Evolutionary conservation across 1,139 yeast species (phyloP).

Genomic region (Wickerhamomyces sp.): DNA sequence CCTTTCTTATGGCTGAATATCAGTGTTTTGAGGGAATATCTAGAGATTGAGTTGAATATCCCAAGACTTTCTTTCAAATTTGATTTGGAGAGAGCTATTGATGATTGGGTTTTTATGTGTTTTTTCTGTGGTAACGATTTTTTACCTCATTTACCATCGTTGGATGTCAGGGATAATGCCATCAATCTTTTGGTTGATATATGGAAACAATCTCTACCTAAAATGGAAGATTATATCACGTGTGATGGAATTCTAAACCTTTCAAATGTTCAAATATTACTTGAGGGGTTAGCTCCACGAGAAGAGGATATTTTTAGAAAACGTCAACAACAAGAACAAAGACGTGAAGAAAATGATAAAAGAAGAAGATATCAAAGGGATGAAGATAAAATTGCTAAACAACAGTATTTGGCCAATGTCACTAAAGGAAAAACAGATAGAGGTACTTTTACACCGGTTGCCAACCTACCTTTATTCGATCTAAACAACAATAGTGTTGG

Average conservation of each 20-base stretch:
- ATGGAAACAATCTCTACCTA: conserved; percentile 75
- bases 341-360: conserved; percentile 39
- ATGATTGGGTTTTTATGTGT: conserved; percentile 99
- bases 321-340: conserved; percentile 57
- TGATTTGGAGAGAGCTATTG: conserved; percentile 92
- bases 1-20: conserved; percentile 96
- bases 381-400: conserved; percentile 16
- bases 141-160: conserved; percentile 91
- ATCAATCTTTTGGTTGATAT: conserved; percentile 75
- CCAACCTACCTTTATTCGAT: conserved; percentile 73
- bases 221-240: conserved; percentile 72
- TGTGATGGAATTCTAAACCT: conserved; percentile 83
- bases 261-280: conserved; percentile 67
- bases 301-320: conserved; percentile 79
- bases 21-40: conserved; percentile 81
- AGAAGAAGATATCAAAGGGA: conserved; percentile 18
- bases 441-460: conserved; percentile 69
- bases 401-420: conserved; percentile 22
- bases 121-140: conserved; percentile 98
- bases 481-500: conserved; percentile 66
- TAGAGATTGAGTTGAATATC: conserved; percentile 73
- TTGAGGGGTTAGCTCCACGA: conserved; percentile 60
- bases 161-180: conserved; percentile 93
- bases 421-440: conserved; percentile 62
- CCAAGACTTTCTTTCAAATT: conserved; percentile 70